Percentiles rank a stretch among this genome's conserved stretches.
Evolutionary conservation across 2,329 filamentous ascomycete genomes (phyloP).

Genomic region (Paraphoma chrysanthemicola): DNA sequence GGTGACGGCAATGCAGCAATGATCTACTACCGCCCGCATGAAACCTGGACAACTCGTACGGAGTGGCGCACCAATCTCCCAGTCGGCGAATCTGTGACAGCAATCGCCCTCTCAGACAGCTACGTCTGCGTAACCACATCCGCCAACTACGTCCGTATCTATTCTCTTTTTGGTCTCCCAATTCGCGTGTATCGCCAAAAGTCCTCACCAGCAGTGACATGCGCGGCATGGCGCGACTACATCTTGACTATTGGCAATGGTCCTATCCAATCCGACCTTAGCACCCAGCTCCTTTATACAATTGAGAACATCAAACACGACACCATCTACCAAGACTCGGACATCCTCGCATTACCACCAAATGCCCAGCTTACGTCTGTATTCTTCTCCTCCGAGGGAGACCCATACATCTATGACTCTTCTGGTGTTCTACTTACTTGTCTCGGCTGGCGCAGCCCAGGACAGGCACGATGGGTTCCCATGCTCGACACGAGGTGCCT

Average conservation of each 20-base stretch:
- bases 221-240: slow-evolving; percentile 93
- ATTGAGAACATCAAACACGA: slow-evolving; percentile 95
- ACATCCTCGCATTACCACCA: slow-evolving; percentile 83
- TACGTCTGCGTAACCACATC: slow-evolving; percentile 91
- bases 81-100: slow-evolving; percentile 81
- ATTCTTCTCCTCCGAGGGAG: slow-evolving; percentile 93
- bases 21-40: slow-evolving; percentile 96
- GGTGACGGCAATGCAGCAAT: slow-evolving; percentile 69
- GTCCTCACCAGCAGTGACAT: slow-evolving; percentile 87
- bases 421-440: slow-evolving; percentile 87
- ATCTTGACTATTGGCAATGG: slow-evolving; percentile 97
- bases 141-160: slow-evolving; percentile 87
- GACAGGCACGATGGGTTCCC: slow-evolving; percentile 89
- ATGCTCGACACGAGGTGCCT: slow-evolving; percentile 88
- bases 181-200: slow-evolving; percentile 91
- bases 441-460: slow-evolving; percentile 86
- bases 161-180: slow-evolving; percentile 89
- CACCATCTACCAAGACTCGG: slow-evolving; percentile 93
- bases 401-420: slow-evolving; percentile 95
- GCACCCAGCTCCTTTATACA: slow-evolving; percentile 81
- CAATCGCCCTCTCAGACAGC: slow-evolving; percentile 88
- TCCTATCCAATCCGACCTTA: slow-evolving; percentile 78
- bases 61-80: slow-evolving; percentile 94
- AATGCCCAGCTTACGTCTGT: slow-evolving; percentile 77
- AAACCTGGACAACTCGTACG: slow-evolving; percentile 89